Evolutionary conservation across 352 stramenopile species (phyloP), one percentile per base, ranked within the genome.

Genomic region (Phytophthora citrophthora): DNA sequence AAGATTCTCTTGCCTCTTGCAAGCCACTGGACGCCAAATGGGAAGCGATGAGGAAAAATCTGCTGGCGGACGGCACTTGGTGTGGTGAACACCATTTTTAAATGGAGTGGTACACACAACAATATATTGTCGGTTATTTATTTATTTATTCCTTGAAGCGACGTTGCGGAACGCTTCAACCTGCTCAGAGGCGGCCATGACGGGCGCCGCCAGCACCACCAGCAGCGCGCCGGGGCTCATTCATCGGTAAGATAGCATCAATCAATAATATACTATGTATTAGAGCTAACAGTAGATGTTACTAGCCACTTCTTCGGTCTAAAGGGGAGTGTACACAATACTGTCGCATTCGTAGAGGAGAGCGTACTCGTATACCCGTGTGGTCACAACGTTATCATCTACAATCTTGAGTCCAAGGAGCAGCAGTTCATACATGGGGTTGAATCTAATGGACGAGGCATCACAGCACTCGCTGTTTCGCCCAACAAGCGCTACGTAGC

Each of bases 381-480:
- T 48, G 90, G 90, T 38, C 87, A 97, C 75, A 95, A 96, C 63
- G 75, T 96, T 18, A 77, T 96, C 29, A 68, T 97, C 15, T 83
- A 95, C 73, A 94, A 95, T 55, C 91, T 96, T 57, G 89, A 96
- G 57, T 94, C 83, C 20, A 94, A 95, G 54, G 83, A 93, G 51
- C 89, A 97, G 67, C 89, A 97, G 71, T 96, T 97, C 43, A 82
- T 97, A 20, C 85, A 95, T 49, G 91, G 89, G 53, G 90, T 91
- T 41, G 92, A 98, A 49, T 80, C 60, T 8, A 60, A 70, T 1
- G 89, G 82, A 41, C 73, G 74, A 5, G 91, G 89, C 7, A 97
- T 98, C 71, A 96, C 91, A 11, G 86, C 91, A 6, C 78, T 98
- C 32, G 70, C 86, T 7, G 76, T 98, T 12, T 80, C 86, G 2